A percentile compares a stretch with the other conserved stretches of the same genome.
Conservation (phyloP, 208 protist genomes). For the Herpetomonas samuelpessoai region DNA sequence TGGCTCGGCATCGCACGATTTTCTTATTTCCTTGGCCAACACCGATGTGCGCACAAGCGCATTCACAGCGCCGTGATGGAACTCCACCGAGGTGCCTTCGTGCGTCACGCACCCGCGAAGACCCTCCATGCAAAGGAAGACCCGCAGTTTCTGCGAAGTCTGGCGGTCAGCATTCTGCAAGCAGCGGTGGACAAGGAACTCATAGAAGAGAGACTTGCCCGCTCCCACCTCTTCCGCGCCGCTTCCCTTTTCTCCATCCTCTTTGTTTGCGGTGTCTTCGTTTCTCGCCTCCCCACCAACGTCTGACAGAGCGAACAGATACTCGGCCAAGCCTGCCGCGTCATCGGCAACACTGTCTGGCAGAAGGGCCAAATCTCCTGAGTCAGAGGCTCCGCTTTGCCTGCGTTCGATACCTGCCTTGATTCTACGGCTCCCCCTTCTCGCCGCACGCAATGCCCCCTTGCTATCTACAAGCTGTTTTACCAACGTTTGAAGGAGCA, state of each 20-base stretch:
- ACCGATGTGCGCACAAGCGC: background rate
- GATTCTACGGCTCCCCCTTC: too few relatives aligned
- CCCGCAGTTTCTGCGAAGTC: background rate
- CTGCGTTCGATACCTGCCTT: too few relatives aligned
- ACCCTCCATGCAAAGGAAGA: constrained; percentile 9
- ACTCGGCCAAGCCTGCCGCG: background rate
- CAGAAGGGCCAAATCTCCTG: too few relatives aligned
- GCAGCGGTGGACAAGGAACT: too few relatives aligned
- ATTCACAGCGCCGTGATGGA: constrained; percentile 7
- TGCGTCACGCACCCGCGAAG: constrained; percentile 12
- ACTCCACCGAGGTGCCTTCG: constrained; percentile 11
- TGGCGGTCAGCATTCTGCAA: too few relatives aligned
- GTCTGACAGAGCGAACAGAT: background rate
- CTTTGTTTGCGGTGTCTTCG: background rate
- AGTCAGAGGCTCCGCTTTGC: too few relatives aligned
- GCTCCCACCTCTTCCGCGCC: too few relatives aligned
- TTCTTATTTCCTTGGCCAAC: background rate
- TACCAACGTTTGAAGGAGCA: constrained; percentile 33
- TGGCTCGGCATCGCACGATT: background rate
- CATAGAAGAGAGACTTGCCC: too few relatives aligned
- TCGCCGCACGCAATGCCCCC: constrained; percentile 3
- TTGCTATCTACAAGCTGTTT: constrained; percentile 19
- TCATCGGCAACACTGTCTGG: too few relatives aligned
- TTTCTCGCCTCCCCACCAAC: too few relatives aligned
- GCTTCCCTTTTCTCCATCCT: too few relatives aligned